Evolutionary conservation across 495 filamentous ascomycete genomes (phyloP), one percentile per base, ranked within the genome.

Genomic region (Cenococcum geophilum): DNA sequence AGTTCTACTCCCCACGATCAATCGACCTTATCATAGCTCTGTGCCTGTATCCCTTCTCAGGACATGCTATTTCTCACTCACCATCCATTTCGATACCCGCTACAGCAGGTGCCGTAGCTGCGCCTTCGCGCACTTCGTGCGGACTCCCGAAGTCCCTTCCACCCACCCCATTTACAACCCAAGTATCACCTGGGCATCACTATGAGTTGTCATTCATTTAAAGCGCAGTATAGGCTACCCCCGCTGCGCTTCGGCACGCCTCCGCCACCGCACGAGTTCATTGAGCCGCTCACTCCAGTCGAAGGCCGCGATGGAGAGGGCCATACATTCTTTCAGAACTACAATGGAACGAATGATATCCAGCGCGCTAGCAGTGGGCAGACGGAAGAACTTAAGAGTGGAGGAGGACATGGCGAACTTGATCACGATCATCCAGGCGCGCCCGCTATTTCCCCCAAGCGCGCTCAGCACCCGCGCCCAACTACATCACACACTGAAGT

Each of bases 271-370:
- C 27, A 59, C 40, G 58, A 64, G 20, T 68, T 58, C 51, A 49
- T 71, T 27, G 72, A 74, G 60, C 72, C 72, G n/a, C 57, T 74
- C 32, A 73, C 72, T 18, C 72, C 72, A 40, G 32, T 65, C 42
- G 60, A 62, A 14, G 42, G 21, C 0, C 50, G 57, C 32, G 18
- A 27, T 5, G 23, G 25, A 14, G 51, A 42, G 23, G 27, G 27
- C 2, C 27, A 16, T 47, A 14, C 47, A 52, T 32, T 52, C 49
- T 60, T 32, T 23, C 16, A 9, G 23, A 20, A 27, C 18, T 8
- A 27, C 22, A 27, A 52, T 32, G 49, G 49, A 23, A 32, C 23
- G 25, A 16, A 52, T 32, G 16, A 52, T 23, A 32, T 5, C 9
- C 49, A 52, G 23, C 49, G 25, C 25, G 14, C 3, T 23, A 20